Evolutionary conservation across 2,329 filamentous ascomycete species (phyloP).

Genomic region (Verticillium albo-atrum): DNA sequence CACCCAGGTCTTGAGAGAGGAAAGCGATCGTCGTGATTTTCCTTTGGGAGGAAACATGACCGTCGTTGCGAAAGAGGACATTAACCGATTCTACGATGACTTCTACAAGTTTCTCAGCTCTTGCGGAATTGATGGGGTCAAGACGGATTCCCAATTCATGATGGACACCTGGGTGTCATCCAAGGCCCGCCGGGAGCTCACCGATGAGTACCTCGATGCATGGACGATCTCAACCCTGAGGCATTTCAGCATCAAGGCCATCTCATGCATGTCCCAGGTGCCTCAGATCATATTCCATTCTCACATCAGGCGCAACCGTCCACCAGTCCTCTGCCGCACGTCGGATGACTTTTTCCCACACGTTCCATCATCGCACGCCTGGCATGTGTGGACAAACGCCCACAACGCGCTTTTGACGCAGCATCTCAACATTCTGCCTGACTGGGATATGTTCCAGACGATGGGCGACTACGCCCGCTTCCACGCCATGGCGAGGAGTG

Average conservation of each 20-base stretch:
- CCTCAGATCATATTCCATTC: slow-evolving; percentile 84
- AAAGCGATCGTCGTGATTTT: slow-evolving; percentile 39
- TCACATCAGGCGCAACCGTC: slow-evolving; percentile 72
- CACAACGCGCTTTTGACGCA: slow-evolving; percentile 81
- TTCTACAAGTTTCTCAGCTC: slow-evolving; percentile 80
- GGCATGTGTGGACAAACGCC: slow-evolving; percentile 94
- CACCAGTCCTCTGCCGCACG: slow-evolving; percentile 73
- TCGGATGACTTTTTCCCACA: slow-evolving; percentile 91
- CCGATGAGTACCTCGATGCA: slow-evolving; percentile 73
- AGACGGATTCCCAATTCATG: slow-evolving; percentile 91
- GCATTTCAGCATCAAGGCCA: slow-evolving; percentile 72
- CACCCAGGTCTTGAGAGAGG: slow-evolving; percentile 48
- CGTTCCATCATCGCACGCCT: slow-evolving; percentile 74
- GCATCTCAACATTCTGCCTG: slow-evolving; percentile 81
- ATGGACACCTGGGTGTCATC: slow-evolving; percentile 71
- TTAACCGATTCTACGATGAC: slow-evolving; percentile 76
- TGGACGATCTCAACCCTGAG: slow-evolving; percentile 77
- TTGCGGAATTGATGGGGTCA: slow-evolving; percentile 78
- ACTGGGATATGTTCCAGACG: slow-evolving; percentile 72
- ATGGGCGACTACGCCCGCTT: slow-evolving; percentile 67
- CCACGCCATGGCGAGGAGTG: slow-evolving; percentile 84
- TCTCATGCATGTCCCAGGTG: slow-evolving; percentile 92
- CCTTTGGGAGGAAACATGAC: slow-evolving; percentile 62
- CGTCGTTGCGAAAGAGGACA: slow-evolving; percentile 70
- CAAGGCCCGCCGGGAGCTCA: slow-evolving; percentile 65